Conservation (phyloP, 768 basidiomycete species). For the Tylopilus balloui region DNA sequence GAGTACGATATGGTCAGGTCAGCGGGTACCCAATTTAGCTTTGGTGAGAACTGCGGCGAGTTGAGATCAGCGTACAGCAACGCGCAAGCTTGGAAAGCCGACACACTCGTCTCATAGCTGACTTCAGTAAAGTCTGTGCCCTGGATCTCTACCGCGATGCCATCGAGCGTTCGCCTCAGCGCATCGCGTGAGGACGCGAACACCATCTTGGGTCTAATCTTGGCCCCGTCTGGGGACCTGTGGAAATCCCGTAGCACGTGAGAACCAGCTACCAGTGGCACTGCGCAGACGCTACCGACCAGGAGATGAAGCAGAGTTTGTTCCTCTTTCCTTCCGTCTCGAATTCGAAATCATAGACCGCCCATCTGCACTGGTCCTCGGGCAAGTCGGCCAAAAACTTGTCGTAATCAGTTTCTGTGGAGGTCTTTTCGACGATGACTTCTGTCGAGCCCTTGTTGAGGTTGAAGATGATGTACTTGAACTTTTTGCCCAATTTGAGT, state of each 20-base stretch:
- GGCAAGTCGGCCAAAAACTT: conserved; percentile 73
- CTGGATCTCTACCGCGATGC: conserved; percentile 80
- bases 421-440: conserved; percentile 73
- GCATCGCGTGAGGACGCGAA: conserved; percentile 89
- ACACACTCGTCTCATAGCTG: conserved; percentile 62
- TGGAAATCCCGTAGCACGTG: background rate
- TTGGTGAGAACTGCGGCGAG: conserved; percentile 16
- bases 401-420: conserved; percentile 52
- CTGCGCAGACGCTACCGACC: conserved; percentile 53
- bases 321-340: conserved; percentile 74
- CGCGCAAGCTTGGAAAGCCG: background rate
- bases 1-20: conserved; percentile 13
- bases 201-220: conserved; percentile 90
- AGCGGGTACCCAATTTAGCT: conserved; percentile 9
- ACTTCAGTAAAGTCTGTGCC: conserved; percentile 76
- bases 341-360: conserved; percentile 87
- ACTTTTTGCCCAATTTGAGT: conserved; percentile 42
- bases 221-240: conserved; percentile 86
- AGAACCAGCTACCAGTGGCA: background rate
- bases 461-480: conserved; percentile 83
- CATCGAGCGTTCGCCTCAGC: conserved; percentile 68
- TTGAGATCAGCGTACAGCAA: conserved; percentile 5
- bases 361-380: conserved; percentile 72
- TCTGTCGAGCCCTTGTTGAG: conserved; percentile 56
- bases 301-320: conserved; percentile 82